Evolutionary conservation across 2,329 filamentous ascomycete genomes (phyloP).

Genomic region (Aspergillus sp.): DNA sequence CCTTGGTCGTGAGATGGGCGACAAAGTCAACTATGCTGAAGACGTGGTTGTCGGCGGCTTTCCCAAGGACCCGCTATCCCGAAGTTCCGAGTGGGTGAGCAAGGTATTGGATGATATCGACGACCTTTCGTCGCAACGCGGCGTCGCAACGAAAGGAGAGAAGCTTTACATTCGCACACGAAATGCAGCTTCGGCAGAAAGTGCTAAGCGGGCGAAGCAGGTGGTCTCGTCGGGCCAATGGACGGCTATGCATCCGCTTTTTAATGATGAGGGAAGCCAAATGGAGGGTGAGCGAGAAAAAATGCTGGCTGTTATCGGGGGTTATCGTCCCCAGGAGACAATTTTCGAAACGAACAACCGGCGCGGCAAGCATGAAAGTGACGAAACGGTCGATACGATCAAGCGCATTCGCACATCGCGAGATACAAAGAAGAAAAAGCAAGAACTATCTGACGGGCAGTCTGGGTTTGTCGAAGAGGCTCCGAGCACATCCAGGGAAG

Average conservation of each 20-base stretch:
- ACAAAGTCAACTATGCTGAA: conserved; percentile 61
- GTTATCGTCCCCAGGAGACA: conserved; percentile 82
- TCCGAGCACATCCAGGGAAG: conserved; percentile 5
- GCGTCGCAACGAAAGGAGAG: conserved; percentile 77
- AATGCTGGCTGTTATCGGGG: conserved; percentile 81
- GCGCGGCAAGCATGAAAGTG: conserved; percentile 58
- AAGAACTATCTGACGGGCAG: conserved; percentile 21
- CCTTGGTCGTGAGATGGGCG: conserved; percentile 56
- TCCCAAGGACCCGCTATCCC: conserved; percentile 62
- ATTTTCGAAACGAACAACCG: conserved; percentile 90
- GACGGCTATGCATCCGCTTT: conserved; percentile 69
- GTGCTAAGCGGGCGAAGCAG: conserved; percentile 76
- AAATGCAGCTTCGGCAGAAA: conserved; percentile 81
- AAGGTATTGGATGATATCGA: conserved; percentile 66
- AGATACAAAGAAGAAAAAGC: conserved; percentile 34
- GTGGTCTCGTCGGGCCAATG: conserved; percentile 61
- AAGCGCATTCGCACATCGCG: conserved; percentile 34
- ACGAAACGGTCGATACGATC: conserved; percentile 52
- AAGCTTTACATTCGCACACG: conserved; percentile 85
- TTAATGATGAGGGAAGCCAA: conserved; percentile 55
- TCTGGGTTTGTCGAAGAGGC: conserved; percentile 14
- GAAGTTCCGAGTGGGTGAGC: conserved; percentile 70
- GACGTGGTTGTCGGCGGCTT: conserved; percentile 77
- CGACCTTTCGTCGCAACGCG: conserved; percentile 62
- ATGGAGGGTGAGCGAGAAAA: conserved; percentile 65